Evolutionary conservation across 768 basidiomycete genomes (phyloP).

Genomic region (Pleurotus cornucopiae): DNA sequence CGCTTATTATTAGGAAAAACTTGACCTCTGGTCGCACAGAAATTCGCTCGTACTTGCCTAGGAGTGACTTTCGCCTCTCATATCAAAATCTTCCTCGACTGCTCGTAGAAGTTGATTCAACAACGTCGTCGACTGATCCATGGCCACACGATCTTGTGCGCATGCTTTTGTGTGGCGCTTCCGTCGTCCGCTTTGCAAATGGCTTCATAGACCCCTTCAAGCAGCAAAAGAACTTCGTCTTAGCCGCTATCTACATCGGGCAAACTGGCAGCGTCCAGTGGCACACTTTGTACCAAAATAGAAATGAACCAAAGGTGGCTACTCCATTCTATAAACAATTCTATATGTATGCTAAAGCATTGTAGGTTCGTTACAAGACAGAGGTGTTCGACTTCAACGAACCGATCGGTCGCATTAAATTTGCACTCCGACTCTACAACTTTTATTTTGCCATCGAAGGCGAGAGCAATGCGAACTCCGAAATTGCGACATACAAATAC

Average conservation of each 20-base stretch:
- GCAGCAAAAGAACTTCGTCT: neutral
- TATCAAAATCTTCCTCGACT: neutral
- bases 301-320: too few relatives aligned
- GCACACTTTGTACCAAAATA: neutral
- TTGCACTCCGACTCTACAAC: too few relatives aligned
- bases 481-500: too few relatives aligned
- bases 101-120: slow-evolving; percentile 5
- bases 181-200: slow-evolving; percentile 8
- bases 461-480: too few relatives aligned
- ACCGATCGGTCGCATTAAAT: too few relatives aligned
- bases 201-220: neutral
- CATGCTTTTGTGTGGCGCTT: slow-evolving; percentile 5
- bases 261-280: neutral
- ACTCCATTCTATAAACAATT: too few relatives aligned
- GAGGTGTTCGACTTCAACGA: too few relatives aligned
- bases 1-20: neutral
- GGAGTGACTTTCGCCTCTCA: neutral
- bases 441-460: too few relatives aligned
- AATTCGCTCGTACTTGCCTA: neutral
- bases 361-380: too few relatives aligned
- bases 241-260: neutral
- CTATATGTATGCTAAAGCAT: too few relatives aligned
- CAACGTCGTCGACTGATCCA: neutral
- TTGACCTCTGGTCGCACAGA: neutral
- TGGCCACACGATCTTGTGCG: neutral